Evolutionary conservation across 352 stramenopile genomes (phyloP), one percentile per base, ranked within the genome.

Genomic region (Albugo candida): DNA sequence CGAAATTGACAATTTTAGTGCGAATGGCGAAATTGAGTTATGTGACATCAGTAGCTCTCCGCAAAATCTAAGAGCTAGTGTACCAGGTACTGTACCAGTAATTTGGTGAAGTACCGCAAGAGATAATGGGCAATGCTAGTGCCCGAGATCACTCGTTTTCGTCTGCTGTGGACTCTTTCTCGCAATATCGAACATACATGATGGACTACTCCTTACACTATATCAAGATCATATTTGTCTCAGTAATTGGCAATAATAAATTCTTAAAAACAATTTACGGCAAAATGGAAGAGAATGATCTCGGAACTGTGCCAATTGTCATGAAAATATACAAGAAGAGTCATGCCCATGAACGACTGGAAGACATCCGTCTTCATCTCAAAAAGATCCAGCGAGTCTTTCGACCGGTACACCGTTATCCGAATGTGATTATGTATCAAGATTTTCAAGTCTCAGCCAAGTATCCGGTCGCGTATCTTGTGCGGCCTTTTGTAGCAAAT

Each of bases 401-500:
- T 41, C 24, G 24, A 31, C 70, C 62, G 16, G 51, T 82, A 36
- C 75, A 88, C 43, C 54, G 72, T 41, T 70, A 83, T 24, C 78
- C 78, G 3, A 92, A 92, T 52, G 49, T 92, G 21, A 70, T 92
- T 38, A 75, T 75, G 37, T 86, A 92, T 56, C 70, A 73, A 8
- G 68, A 83, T 41, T 91, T 76, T 54, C 56, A 82, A 42, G 53
- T 92, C 19, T 81, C 68, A 14, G 64, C 61, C 21, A 88, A 88
- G 52, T 74, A 76, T 47, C 67, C 87, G 54, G 79, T 87, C 44
- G 83, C 83, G 27, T 96, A 97, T 61, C 64, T 98, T 52, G 64
- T 98, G 41, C 76, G 95, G 1, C 94, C 97, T 64, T 95, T 97
- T 65, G 89, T 97, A 24, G 84, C 93, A 39, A 89, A 88, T 13